phyloP scores from a whole-genome alignment of 371 early-diverging fungal genomes.

The Mucor circinelloides region DNA sequence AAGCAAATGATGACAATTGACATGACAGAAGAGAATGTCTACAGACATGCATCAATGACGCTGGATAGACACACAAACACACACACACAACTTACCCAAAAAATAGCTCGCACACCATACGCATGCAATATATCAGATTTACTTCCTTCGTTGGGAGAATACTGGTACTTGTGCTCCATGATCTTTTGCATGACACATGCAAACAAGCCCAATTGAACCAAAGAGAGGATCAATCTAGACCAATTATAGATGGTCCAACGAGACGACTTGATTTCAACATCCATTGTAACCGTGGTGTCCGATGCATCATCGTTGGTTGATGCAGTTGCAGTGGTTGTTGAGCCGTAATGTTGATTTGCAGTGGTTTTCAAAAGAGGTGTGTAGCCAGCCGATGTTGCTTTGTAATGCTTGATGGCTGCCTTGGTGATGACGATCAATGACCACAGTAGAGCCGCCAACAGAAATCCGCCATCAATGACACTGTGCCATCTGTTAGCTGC shows the following conservation, averaged over 20 bases:
- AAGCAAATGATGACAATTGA: slow-evolving; percentile 23
- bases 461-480: neutral
- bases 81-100: slow-evolving; percentile 18
- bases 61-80: neutral
- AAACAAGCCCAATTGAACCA: slow-evolving; percentile 9
- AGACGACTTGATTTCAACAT: slow-evolving; percentile 1
- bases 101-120: slow-evolving; percentile 1
- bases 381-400: neutral
- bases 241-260: slow-evolving; percentile 18
- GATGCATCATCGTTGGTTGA: neutral
- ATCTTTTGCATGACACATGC: neutral
- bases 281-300: slow-evolving; percentile 3
- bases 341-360: neutral
- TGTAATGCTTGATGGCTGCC: neutral
- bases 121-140: neutral
- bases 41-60: neutral
- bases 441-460: neutral
- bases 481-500: neutral
- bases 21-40: slow-evolving; percentile 25
- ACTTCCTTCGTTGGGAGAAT: slow-evolving; percentile 4
- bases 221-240: slow-evolving; percentile 1
- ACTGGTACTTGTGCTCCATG: neutral
- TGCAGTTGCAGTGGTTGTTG: neutral
- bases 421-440: neutral
- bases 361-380: neutral